Evolutionary conservation across 345 rosid species (phyloP), one percentile per base, ranked within the genome.

Genomic region (Salix udensis): DNA sequence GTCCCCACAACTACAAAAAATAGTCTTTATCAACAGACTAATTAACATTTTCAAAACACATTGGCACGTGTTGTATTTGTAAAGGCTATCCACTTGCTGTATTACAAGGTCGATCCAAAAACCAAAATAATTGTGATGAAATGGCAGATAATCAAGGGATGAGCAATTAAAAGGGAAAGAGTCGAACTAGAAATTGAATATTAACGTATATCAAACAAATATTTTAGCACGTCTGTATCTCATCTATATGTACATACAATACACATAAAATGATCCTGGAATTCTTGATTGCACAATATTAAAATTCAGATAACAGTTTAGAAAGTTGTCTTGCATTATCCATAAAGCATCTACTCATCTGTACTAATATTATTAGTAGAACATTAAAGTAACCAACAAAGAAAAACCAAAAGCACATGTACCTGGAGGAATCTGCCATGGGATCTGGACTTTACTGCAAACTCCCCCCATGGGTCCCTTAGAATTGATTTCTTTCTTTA

Each of bases 361-460:
- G 68, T 13, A 30, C 72, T 75, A 42, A 13, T 37, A 67, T 78
- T 70, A 66, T 9, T 3, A 61, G 64, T 55, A 73, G 80, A 78
- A 67, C 13, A 77, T 53, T 36, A 30, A 28, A 78, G 42, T 34
- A 76, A 74, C 64, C 37, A 70, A 77, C 61, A 73, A 68, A 55
- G 7, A 69, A 74, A 72, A n/a, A 72, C 82, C 79, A 48, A 80
- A 75, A 72, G 76, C 79, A 77, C 70, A 65, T 81, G 70, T 92
- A 96, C 99, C 99, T 92, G 93, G 89, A 6, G 98, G 96, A 55
- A 75, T 85, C 77, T 77, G 81, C 99, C 99, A 94, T 28, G 80
- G 85, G 76, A 91, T 90, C 83, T 83, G 85, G 73, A 80, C 82
- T 84, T 84, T 87, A 81, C 75, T 83, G 81, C 87, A 83, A 76